Base-by-base conservation (phyloP, 2,329 filamentous ascomycete species). In the Hirsutella rhossiliensis region DNA sequence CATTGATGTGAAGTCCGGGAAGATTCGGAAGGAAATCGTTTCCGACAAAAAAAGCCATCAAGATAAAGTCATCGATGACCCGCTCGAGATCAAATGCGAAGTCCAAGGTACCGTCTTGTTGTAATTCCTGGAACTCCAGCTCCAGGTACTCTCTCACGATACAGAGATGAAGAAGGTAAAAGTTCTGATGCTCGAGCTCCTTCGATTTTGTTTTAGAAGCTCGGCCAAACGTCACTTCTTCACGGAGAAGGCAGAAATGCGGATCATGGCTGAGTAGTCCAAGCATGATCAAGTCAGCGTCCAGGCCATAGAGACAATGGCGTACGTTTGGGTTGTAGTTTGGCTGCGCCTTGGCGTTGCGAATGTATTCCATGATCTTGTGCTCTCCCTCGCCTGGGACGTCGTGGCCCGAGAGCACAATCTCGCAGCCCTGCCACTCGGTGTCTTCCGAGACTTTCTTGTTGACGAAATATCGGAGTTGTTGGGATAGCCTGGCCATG, bases 341-440 rank as follows among this genome's bases (percentile, higher is more conserved):
- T 2, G 86, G 86, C 64, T 98, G 92, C 41, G 90, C 88, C 72
- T 97, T 97, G 49, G 92, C 87, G 64, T 94, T 87, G 54, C 92
- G 85, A 63, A 98, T 98, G 65, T 98, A 98, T 66, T 98, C 94
- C 92, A 98, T 98, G 66, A 98, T 95, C 70, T 98, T 98, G 72
- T 98, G 92, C 65, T 98, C 92, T 56, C 92, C 92, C 67, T 98
- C 94, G 55, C 92, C 92, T 7, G 92, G 92, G 23, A 97, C 90
- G 64, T 98, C 94, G 60, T 98, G 94, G 44, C 94, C 92, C 6
- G 92, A 98, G 47, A 98, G 75, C 43, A 98, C 88, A 54, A 98
- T 82, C 60, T 97, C 89, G 52, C 94, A 92, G 47, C 86, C 86
- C 67, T 98, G 92, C 92, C 92, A 98, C 57, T 98, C 92, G 40